phyloP scores from a whole-genome alignment of 257 asterid genomes.

The Forsythia suspensa region DNA sequence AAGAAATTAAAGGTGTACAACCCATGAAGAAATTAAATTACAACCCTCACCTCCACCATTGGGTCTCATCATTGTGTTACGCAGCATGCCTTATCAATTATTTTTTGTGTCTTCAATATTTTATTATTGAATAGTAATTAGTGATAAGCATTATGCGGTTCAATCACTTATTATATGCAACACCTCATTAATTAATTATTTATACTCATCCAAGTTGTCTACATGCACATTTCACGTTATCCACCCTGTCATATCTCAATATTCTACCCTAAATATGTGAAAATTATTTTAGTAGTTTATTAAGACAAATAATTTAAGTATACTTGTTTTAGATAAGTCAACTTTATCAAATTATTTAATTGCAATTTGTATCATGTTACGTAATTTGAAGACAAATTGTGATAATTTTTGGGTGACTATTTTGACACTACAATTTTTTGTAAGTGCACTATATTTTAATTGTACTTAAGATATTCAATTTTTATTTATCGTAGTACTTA shows the following conservation, averaged over 20 bases:
- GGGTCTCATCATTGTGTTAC: background rate
- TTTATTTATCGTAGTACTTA: too few species aligned
- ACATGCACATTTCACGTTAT: background rate
- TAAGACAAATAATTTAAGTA: background rate
- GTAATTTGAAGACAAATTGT: too few species aligned
- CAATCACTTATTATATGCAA: background rate
- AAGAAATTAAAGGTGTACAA: background rate
- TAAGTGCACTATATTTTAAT: too few species aligned
- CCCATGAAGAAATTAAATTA: background rate
- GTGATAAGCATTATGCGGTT: background rate
- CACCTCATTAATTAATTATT: background rate
- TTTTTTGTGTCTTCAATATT: background rate
- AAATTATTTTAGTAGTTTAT: background rate
- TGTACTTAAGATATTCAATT: too few species aligned
- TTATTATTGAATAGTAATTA: background rate
- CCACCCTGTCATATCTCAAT: background rate
- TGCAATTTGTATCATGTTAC: too few species aligned
- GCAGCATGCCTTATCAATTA: background rate
- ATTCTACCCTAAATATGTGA: background rate
- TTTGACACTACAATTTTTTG: too few species aligned
- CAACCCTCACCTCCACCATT: background rate
- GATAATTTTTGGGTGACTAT: too few species aligned
- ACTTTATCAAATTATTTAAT: constrained; percentile 64
- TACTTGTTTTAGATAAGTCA: constrained; percentile 50
- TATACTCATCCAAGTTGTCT: background rate